phyloP scores from a whole-genome alignment of 176 grass and related monocot genomes.

The Carex kokanica region DNA sequence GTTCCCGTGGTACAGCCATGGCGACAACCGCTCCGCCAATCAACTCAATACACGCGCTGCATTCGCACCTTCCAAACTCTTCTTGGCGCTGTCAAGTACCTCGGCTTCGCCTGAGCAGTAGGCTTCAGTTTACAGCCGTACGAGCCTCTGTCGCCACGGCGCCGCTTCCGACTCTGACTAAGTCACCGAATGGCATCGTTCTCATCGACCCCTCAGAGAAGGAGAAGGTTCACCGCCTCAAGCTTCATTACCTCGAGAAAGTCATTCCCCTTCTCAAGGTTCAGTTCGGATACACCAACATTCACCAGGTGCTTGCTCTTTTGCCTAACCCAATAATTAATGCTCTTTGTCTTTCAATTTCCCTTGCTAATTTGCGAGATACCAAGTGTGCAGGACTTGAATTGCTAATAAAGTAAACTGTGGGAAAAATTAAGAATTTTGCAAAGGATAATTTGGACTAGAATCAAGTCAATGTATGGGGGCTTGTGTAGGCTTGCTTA shows the following conservation, averaged over 20 bases:
- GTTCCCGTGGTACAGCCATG: slow-evolving; percentile 30
- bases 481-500: not conserved
- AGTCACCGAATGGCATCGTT: slow-evolving; percentile 48
- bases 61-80: slow-evolving; percentile 22
- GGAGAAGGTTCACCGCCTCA: slow-evolving; percentile 62
- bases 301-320: slow-evolving; percentile 67
- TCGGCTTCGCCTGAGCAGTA: not conserved
- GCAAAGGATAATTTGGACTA: not conserved
- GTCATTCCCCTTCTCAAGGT: slow-evolving; percentile 73
- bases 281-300: slow-evolving; percentile 76
- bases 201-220: slow-evolving; percentile 63
- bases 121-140: slow-evolving; percentile 28
- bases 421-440: not conserved
- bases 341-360: not conserved
- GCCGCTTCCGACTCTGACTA: slow-evolving; percentile 30
- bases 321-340: not conserved
- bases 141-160: slow-evolving; percentile 41
- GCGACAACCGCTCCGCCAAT: slow-evolving; percentile 48
- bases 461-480: not conserved
- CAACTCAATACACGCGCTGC: slow-evolving; percentile 27
- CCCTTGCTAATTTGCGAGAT: not conserved
- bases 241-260: slow-evolving; percentile 63
- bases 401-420: not conserved
- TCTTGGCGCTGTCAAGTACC: slow-evolving; percentile 3
- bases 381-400: not conserved